Conservation (phyloP, 2,329 filamentous ascomycete species). For the Stachybotrys chlorohalonatus region DNA sequence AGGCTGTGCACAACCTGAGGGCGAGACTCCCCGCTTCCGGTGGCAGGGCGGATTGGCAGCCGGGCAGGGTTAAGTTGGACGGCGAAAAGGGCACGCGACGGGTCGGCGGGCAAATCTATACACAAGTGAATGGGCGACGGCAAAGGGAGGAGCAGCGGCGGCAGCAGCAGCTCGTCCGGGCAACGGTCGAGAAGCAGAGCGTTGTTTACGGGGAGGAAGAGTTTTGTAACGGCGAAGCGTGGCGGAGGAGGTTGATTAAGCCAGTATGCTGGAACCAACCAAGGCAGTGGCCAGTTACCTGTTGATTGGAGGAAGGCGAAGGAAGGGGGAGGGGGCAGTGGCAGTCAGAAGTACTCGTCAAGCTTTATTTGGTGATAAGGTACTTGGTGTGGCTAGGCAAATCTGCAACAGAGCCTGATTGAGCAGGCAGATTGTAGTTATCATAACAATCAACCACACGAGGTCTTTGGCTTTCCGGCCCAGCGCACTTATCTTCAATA, state of each 20-base stretch:
- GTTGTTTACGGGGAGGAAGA: neutral
- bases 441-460: no score
- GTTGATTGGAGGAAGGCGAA: neutral
- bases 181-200: neutral
- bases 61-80: neutral
- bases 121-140: neutral
- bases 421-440: no score
- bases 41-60: conserved; percentile 12
- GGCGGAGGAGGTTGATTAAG: neutral
- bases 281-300: neutral
- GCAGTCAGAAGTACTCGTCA: neutral
- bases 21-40: conserved; percentile 17
- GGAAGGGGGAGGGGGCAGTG: neutral
- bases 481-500: no score
- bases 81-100: neutral
- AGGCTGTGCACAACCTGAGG: conserved; percentile 20
- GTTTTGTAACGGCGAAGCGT: neutral
- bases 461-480: no score
- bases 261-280: neutral
- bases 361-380: neutral
- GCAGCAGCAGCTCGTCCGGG: neutral
- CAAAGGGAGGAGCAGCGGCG: neutral
- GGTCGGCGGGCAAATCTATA: neutral
- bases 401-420: no score
- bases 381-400: neutral